Conservation (phyloP, 768 basidiomycete species). For the Panellus pusillus region DNA sequence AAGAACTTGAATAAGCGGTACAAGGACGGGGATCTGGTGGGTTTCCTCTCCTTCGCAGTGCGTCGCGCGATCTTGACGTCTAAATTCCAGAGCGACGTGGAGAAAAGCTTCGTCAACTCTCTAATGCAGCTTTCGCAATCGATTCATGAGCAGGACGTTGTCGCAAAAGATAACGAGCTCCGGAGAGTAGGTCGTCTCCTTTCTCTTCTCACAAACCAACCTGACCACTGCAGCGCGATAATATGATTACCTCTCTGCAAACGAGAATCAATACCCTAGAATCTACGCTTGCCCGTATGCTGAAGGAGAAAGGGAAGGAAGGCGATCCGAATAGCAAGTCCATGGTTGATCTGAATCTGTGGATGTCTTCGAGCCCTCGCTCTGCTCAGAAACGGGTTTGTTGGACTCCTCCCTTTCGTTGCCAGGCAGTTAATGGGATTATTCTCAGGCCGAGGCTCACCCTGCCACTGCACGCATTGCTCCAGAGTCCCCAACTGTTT, state of each 20-base stretch:
- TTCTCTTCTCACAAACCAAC: conserved; percentile 4
- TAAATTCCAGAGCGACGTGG: conserved; percentile 42
- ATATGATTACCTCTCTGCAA: conserved; percentile 42
- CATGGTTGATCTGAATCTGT: conserved; percentile 41
- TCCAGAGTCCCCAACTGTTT: conserved; percentile 4
- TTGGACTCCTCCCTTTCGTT: background rate
- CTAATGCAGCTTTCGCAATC: conserved; percentile 45
- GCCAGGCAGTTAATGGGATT: background rate
- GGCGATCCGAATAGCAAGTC: conserved; percentile 28
- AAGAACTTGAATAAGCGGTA: conserved; percentile 41
- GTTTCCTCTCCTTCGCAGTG: conserved; percentile 5
- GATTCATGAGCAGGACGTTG: conserved; percentile 51
- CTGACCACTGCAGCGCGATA: conserved; percentile 43
- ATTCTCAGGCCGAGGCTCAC: background rate
- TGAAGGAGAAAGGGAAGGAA: conserved; percentile 38
- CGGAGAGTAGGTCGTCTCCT: conserved; percentile 40
- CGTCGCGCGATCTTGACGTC: background rate
- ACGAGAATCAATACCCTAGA: conserved; percentile 47
- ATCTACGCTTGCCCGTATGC: conserved; percentile 42
- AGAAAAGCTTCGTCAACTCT: conserved; percentile 48
- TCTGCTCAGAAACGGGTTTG: conserved; percentile 15
- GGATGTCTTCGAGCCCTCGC: conserved; percentile 38
- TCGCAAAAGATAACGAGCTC: conserved; percentile 57
- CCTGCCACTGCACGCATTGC: background rate
- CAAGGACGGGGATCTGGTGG: conserved; percentile 47